Evolutionary conservation across 148 eudicot species (phyloP), one percentile per base, ranked within the genome.

Genomic region (Fallopia convolvulus): DNA sequence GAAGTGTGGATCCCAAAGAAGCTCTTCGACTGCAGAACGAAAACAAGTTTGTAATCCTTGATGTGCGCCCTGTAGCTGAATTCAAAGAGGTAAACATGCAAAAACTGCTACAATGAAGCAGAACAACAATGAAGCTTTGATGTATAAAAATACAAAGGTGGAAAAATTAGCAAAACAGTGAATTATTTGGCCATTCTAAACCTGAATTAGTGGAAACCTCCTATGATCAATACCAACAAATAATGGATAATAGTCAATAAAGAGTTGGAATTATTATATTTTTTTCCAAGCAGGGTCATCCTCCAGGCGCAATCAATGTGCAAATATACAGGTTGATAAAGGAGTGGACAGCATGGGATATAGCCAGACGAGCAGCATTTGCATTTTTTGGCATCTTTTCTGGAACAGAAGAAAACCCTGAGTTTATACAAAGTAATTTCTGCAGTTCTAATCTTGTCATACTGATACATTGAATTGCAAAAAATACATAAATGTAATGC

Each of bases 281-380:
- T 56, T 47, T 75, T 49, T 46, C 80, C 63, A 63, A 75, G 44
- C 76, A 96, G 99, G 97, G 80, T 42, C 99, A 96, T 88, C 94
- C 99, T 80, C 86, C 89, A 60, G 99, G 93, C 56, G 99, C 99
- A 46, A 84, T 96, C 13, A 96, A 96, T 79, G 98, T 89, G 74
- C 98, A 96, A 87, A 82, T 96, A 77, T 96, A 91, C 58, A 84
- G 99, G 79, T 98, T 96, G 73, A 96, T 96, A 86, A 96, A 96
- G 86, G 99, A 96, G 77, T 96, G 99, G 98, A 96, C 99, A n/a
- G 99, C 99, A 11, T 96, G 99, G 99, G 99, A 96, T 82, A 93
- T 96, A 26, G 93, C 99, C 47, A 91, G 99, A 82, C 85, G 99
- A 40, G 97, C 90, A 20, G 99, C 99, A 53, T 96, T 96, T 83